Base-by-base conservation (phyloP, 2,329 filamentous ascomycete species). In the Claviceps paspali region DNA sequence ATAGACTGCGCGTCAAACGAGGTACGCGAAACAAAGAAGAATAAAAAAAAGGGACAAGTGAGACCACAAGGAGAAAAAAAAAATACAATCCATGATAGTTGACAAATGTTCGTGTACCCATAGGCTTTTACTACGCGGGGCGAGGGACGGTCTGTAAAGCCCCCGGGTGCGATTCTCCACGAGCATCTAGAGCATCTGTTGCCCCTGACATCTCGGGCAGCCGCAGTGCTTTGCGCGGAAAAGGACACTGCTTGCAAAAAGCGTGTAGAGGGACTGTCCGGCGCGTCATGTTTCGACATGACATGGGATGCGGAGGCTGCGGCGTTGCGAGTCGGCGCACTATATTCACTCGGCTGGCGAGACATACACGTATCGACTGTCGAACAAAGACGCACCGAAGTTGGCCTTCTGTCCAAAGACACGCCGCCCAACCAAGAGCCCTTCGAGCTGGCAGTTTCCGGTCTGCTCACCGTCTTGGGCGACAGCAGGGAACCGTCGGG, bases 401-500 rank as follows among this genome's bases (percentile, higher is more conserved):
- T 95, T 15, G 88, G 88, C 12, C 69, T 95, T 29, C 62, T 96
- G 40, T 74, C 73, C 5, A 64, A 70, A 9, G 78, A 86, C 45
- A 61, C 63, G 4, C 68, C 78, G 11, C 57, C 63, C 5, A 64
- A 62, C 18, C 63, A 73, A 11, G 76, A 84, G 41, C 62, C 73
- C 0, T 74, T 87, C 53, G 83, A 94, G 45, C 59, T 94, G 10
- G 80, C 79, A 27, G 67, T 94, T 28, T 77, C 79, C 5, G 88
- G 88, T 3, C 70, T 86, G 38, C 62, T 95, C 36, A 79, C 77
- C 0, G 81, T 92, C 3, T 60, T 95, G 0, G 83, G 84, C 17
- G 73, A 87, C 49, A 74, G 86, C 49, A 66, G 67, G 28, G 73
- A 76, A 45, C 75, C 83, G 9, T 81, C 80, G 28, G 70, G 82